Base-by-base conservation (phyloP, 441 rosid species). In the Viola pubescens region DNA sequence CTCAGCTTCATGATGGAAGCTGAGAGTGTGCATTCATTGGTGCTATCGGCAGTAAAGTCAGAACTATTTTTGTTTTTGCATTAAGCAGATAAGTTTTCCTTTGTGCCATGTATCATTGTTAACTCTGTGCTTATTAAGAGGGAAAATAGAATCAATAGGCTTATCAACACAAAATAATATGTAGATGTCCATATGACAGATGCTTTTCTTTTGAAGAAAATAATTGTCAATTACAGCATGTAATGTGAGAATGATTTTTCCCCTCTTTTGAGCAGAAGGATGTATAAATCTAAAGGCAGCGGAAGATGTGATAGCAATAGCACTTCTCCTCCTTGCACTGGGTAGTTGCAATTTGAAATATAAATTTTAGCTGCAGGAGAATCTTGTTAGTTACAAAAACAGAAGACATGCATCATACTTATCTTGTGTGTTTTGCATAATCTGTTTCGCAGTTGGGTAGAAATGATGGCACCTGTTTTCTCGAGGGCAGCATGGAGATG, bases 401-500 rank as follows among this genome's bases (percentile, higher is more conserved):
- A 19, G 39, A 43, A 59, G 14, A 7, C 56, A 55, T 16, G 10
- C 46, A 52, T 46, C 11, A 11, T 11, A 9, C 50, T 14, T 26
- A 49, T 50, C 40, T 54, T 38, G 47, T 19, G 42, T 16, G 2
- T 58, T 42, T 19, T 10, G 4, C 12, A 0, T 62, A 53, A 16
- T 67, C 14, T 56, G 2, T 63, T 59, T 9, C 73, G 77, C 71
- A 91, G 98, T 48, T 91, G 96, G 95, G 96, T 91, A 37, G 98
- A 91, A 78, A 82, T 91, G 87, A 91, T 91, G 98, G 96, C 89
- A 13, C 98, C 98, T 37, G 98, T 91, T 7, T 91, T 91, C 79
- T 91, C 98, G 1, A 85, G 75, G 69, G 80, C 81, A 53, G 88
- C 98, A 5, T 91, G 98, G 98, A 80, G 83, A 61, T 91, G 98